Evolutionary conservation across 164 flowering plant species (phyloP), one percentile per base, ranked within the genome.

Genomic region (Vitis labrusca): DNA sequence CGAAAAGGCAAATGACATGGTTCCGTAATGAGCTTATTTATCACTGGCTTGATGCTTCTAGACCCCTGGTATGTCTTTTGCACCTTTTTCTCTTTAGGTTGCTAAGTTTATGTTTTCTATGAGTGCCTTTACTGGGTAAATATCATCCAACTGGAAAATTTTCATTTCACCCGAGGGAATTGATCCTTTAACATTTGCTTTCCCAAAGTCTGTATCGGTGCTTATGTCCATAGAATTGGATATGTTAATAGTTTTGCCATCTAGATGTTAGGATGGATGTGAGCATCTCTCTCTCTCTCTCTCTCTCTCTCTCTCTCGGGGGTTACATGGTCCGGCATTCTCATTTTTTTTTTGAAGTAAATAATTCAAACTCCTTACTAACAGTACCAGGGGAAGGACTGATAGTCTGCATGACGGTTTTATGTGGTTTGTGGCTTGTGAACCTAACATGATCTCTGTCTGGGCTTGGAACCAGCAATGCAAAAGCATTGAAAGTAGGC

Each of bases 1-100:
- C 97, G n/a, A 94, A 92, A 80, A 79, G 99, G 81, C 99, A 94
- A 70, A 61, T 90, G 85, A 94, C 97, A 55, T 94, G 99, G 99
- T 94, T 92, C 67, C 92, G 97, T 9, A 91, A 91, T 80, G 99
- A 94, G 79, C 81, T 51, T 51, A 88, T 89, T 50, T 94, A 94
- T 86, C 93, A 92, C 17, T 92, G 99, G 99, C 86, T 94, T 53
- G 85, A 92, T 82, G 99, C 96, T 78, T 89, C 99, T 53, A 88
- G 74, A 76, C 94, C 99, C 44, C 47, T 92, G 91, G 99, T 94
- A 83, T 30, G 84, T 48, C 65, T 59, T 27, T 13, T 69, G 9
- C 9, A 10, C 47, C 44, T 37, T 37, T 37, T 37, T 37, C 44
- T 37, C 44, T 37, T 37, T 37, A 37, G 44, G 44, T 37, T 37